Evolutionary conservation across 345 rosid species (phyloP).

Genomic region (Garcia nutans): DNA sequence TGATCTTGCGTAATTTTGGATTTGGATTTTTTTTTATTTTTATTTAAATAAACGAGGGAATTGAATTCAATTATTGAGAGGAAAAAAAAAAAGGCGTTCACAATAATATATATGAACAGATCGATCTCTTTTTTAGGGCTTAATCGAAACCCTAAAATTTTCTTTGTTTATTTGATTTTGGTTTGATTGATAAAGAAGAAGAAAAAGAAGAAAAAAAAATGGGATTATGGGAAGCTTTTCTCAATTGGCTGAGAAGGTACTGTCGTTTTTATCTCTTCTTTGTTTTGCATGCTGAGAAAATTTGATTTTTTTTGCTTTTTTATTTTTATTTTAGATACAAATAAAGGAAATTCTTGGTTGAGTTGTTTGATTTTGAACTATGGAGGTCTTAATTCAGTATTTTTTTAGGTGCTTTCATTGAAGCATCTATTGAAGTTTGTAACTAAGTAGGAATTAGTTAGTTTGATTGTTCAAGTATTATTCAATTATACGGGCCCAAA

Average conservation of each 20-base stretch:
- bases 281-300: constrained; percentile 17
- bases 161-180: background rate
- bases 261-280: background rate
- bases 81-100: background rate
- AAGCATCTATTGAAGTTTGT: background rate
- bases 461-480: background rate
- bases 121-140: background rate
- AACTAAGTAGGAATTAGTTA: background rate
- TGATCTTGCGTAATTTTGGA: background rate
- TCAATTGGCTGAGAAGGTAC: constrained; percentile 45
- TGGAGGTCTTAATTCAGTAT: background rate
- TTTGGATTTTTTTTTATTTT: constrained; percentile 11
- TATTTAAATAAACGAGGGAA: constrained; percentile 36
- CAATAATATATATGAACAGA: background rate
- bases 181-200: background rate
- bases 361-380: background rate
- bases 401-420: background rate
- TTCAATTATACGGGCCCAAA: background rate
- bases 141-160: constrained; percentile 14
- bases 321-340: too few species aligned
- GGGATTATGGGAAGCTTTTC: constrained; percentile 45
- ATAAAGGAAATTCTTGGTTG: background rate
- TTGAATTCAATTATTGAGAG: constrained; percentile 17
- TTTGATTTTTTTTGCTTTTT: background rate
- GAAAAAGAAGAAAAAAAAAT: constrained; percentile 16